These are phyloP conservation scores for Hylodesmum podocarpum DNA, from an alignment of 306 rosid species.

Conservation along the genomic window DNA sequence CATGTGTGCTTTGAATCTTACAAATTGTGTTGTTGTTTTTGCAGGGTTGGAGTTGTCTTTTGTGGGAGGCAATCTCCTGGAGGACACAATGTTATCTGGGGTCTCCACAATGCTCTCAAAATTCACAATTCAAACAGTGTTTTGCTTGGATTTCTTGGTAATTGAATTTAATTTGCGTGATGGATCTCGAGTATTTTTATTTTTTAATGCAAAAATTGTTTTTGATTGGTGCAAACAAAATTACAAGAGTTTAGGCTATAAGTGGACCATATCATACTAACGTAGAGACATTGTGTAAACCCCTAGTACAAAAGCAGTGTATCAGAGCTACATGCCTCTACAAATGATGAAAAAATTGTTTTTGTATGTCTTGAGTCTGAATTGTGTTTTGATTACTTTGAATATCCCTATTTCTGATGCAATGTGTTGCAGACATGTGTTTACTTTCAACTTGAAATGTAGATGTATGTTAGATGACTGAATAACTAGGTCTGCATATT, in stretches of 20 bases:
- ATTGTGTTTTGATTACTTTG: background rate
- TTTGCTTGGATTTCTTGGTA: constrained; percentile 93
- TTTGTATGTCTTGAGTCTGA: background rate
- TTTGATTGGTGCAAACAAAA: too few relatives aligned
- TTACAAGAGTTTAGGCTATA: too few relatives aligned
- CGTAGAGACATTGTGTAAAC: too few relatives aligned
- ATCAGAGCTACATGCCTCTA: too few relatives aligned
- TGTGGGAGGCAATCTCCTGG: constrained; percentile 99
- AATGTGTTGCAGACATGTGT: background rate
- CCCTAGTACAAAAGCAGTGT: too few relatives aligned
- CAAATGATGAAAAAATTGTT: background rate
- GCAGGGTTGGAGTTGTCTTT: constrained; percentile 91
- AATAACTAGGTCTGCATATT: constrained; percentile 13
- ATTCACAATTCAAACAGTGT: constrained; percentile 70
- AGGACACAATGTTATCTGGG: constrained; percentile 98
- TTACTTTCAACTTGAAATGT: background rate
- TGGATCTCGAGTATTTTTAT: background rate
- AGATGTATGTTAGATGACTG: background rate
- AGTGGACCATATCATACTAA: too few relatives aligned
- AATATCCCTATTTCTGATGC: background rate
- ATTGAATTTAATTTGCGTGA: constrained; percentile 5
- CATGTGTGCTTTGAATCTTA: constrained; percentile 24
- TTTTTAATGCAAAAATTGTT: background rate
- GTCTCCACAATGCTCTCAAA: constrained; percentile 79
- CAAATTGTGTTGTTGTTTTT: constrained; percentile 4